Base-by-base conservation (phyloP, 441 rosid genomes). In the Erysimum pusillum region DNA sequence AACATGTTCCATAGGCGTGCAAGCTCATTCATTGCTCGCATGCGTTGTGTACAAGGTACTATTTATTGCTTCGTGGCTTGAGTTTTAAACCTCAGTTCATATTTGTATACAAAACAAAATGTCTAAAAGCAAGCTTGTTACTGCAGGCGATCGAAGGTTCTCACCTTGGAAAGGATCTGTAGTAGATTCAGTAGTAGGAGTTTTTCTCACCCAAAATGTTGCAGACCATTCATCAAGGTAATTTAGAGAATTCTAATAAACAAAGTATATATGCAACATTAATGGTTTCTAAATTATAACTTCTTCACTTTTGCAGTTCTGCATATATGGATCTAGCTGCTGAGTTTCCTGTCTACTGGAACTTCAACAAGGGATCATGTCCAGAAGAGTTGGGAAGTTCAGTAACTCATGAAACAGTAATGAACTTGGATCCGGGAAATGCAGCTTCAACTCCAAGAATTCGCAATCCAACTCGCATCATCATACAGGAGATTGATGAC, bases 81-180 rank as follows among this genome's bases (percentile, higher is more conserved):
- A 1, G 15, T 5, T 59, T 46, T 36, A 32, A 9, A 71, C 1
- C 35, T 44, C 9, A 57, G 3, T 2, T 38, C 14, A 49, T 14
- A 1, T 41, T 41, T 41, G 34, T 63, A 18, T 3, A 13, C 49
- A 73, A 17, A 39, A 11, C 6, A 53, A 62, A 58, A 35, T 60
- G 18, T 67, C 17, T 38, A 61, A 68, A 17, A 35, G 31, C 18
- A 57, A 46, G 18, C 63, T 62, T 58, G 51, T 68, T 80, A 56
- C 10, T 63, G 59, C 80, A 89, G 91, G 93, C 48, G 86, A 89
- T 63, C 79, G 91, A 82, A 84, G 87, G 51, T 87, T 89, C 81
- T 83, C 90, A 36, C 86, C 77, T 45, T 87, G 93, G 93, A 89
- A 89, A 76, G 93, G 93, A 60, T 87, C 91, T 1, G 89, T 85